Percentiles rank a stretch among this genome's conserved stretches.
Evolutionary conservation across 805 yeast genomes (phyloP).

Genomic region (Nakazawaea pomicola): DNA sequence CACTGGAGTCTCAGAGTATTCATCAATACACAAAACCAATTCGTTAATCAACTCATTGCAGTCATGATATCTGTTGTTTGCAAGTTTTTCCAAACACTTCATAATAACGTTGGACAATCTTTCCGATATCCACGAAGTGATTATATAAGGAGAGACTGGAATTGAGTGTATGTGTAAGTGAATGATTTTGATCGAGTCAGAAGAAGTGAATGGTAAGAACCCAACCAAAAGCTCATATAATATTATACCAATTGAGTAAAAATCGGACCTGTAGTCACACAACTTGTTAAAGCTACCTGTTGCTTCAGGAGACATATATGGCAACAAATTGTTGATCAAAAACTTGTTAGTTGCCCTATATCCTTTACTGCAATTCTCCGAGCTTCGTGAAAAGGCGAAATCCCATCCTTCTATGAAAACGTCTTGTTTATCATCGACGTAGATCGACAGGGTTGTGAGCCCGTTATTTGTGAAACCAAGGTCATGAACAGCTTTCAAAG

Average conservation of each 20-base stretch:
- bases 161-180: conserved; percentile 34
- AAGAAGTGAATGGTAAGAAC: conserved; percentile 35
- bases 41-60: conserved; percentile 32
- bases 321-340: conserved; percentile 33
- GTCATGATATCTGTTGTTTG: conserved; percentile 33
- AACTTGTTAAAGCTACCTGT: conserved; percentile 32
- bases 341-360: conserved; percentile 36
- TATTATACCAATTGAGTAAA: conserved; percentile 45
- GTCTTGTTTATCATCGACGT: conserved; percentile 26
- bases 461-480: conserved; percentile 44
- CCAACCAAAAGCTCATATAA: conserved; percentile 44
- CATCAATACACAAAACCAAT: conserved; percentile 22
- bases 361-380: conserved; percentile 37
- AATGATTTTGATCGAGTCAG: conserved; percentile 33
- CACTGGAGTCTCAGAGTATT: conserved; percentile 16
- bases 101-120: conserved; percentile 34
- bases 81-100: conserved; percentile 36
- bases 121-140: conserved; percentile 26
- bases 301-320: conserved; percentile 47
- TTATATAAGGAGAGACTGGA: conserved; percentile 35
- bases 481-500: conserved; percentile 29
- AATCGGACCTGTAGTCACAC: conserved; percentile 43
- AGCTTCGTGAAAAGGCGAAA: conserved; percentile 34
- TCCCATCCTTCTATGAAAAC: conserved; percentile 44
- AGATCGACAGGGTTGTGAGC: conserved; percentile 32